These are phyloP conservation scores for Sporisorium reilianum DNA, from an alignment of 1,284 basidiomycete genomes.

Conservation along the genomic window DNA sequence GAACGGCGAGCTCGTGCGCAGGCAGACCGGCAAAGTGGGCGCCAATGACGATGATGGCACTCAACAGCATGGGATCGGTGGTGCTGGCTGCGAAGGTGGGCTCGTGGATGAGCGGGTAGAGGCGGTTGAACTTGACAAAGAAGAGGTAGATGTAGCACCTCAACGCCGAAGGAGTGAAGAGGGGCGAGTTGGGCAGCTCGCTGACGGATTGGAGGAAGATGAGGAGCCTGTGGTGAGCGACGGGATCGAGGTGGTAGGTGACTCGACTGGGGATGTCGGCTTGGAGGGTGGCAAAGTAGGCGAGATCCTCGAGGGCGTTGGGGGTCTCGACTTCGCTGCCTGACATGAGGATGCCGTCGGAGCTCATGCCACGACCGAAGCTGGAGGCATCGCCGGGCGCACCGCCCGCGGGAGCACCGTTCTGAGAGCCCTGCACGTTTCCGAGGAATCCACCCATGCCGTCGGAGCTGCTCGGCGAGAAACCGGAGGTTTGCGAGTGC, in stretches of 20 bases:
- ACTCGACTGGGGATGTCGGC: slow-evolving; percentile 49
- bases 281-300: slow-evolving; percentile 58
- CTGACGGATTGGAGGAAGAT: slow-evolving; percentile 55
- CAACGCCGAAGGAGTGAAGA: slow-evolving; percentile 55
- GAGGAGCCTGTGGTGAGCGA: slow-evolving; percentile 49
- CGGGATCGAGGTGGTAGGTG: slow-evolving; percentile 50
- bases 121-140: slow-evolving; percentile 56
- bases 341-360: slow-evolving; percentile 37
- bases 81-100: slow-evolving; percentile 55
- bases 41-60: slow-evolving; percentile 57
- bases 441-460: slow-evolving; percentile 45
- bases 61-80: slow-evolving; percentile 55
- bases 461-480: slow-evolving; percentile 52
- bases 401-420: slow-evolving; percentile 18
- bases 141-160: slow-evolving; percentile 58
- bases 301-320: slow-evolving; percentile 56
- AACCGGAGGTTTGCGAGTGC: slow-evolving; percentile 43
- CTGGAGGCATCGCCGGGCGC: slow-evolving; percentile 28
- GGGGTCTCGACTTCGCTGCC: slow-evolving; percentile 49
- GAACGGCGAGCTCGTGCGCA: slow-evolving; percentile 53
- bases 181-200: slow-evolving; percentile 54
- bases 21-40: slow-evolving; percentile 56
- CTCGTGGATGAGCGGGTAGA: slow-evolving; percentile 58
- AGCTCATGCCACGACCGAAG: slow-evolving; percentile 44
- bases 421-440: slow-evolving; percentile 37